Percentiles rank a stretch among this genome's conserved stretches.
phyloP scores from a whole-genome alignment of 495 filamentous ascomycete genomes.

The Penicillium parvum region DNA sequence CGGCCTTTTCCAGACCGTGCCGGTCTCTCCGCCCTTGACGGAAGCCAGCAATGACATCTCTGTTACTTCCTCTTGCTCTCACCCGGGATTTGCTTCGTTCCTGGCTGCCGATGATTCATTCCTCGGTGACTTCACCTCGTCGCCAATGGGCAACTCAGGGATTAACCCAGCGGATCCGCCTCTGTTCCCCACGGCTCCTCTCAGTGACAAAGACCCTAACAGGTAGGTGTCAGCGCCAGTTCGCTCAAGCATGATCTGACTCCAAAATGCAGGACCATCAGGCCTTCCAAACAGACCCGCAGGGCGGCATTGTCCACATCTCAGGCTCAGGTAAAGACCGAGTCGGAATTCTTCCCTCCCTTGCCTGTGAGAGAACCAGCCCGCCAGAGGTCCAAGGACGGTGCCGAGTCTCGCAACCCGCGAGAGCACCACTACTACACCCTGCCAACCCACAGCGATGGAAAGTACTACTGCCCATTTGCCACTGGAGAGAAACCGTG shows the following conservation, averaged over 20 bases:
- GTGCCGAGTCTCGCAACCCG: conserved; percentile 54
- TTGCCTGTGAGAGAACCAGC: conserved; percentile 36
- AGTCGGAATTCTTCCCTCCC: conserved; percentile 37
- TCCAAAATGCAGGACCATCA: conserved; percentile 33
- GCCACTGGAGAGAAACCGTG: conserved; percentile 64
- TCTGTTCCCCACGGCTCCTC: conserved; percentile 37
- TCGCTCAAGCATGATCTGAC: conserved; percentile 15
- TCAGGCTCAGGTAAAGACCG: conserved; percentile 34
- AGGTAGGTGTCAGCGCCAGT: conserved; percentile 33
- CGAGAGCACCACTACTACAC: conserved; percentile 77
- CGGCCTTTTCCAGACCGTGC: conserved; percentile 36
- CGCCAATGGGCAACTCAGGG: conserved; percentile 33
- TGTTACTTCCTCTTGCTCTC: conserved; percentile 43
- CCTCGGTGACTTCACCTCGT: conserved; percentile 36
- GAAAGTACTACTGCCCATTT: conserved; percentile 87
- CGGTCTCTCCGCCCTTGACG: conserved; percentile 44
- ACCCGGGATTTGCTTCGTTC: conserved; percentile 40
- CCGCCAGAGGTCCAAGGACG: conserved; percentile 46
- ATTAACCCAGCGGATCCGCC: conserved; percentile 43
- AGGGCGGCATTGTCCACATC: conserved; percentile 33
- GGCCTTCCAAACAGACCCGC: conserved; percentile 34
- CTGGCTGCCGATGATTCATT: conserved; percentile 38
- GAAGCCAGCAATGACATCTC: conserved; percentile 46
- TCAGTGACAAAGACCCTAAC: conserved; percentile 44
- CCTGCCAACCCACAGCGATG: conserved; percentile 62